A percentile compares a stretch with the other conserved stretches of the same genome.
phyloP scores from a whole-genome alignment of 108 stramenopile genomes.

The Parietichytrium sp. region DNA sequence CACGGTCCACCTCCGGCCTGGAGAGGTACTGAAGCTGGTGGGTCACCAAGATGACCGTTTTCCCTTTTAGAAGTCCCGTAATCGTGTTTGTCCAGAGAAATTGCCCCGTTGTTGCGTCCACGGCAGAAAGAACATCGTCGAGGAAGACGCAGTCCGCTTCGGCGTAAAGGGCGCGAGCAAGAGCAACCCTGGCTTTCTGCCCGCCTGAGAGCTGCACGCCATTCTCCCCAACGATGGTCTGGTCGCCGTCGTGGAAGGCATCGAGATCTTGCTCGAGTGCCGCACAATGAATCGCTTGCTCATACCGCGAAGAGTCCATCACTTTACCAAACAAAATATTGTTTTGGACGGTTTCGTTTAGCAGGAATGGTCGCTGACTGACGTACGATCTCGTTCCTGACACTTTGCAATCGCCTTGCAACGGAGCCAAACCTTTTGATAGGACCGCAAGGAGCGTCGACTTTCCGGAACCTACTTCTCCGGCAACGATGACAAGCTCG shows the following conservation, averaged over 20 bases:
- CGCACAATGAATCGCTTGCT: constrained; percentile 61
- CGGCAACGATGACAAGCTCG: background rate
- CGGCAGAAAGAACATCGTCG: constrained; percentile 36
- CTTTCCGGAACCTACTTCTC: background rate
- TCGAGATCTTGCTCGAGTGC: constrained; percentile 71
- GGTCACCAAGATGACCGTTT: constrained; percentile 1
- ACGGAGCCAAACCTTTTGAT: background rate
- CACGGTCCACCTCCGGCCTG: background rate
- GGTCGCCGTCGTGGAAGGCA: constrained; percentile 68
- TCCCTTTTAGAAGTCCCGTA: background rate
- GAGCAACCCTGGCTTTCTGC: constrained; percentile 5
- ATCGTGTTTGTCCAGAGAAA: constrained; percentile 4
- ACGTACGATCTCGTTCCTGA: background rate
- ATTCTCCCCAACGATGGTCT: constrained; percentile 82
- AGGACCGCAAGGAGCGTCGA: background rate
- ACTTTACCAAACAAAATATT: constrained; percentile 64
- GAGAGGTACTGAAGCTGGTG: constrained; percentile 38
- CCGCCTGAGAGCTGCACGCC: constrained; percentile 70
- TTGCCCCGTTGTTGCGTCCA: constrained; percentile 14
- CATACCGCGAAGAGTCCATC: constrained; percentile 43
- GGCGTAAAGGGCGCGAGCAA: constrained; percentile 19
- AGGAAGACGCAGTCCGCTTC: constrained; percentile 9
- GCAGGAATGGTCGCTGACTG: constrained; percentile 14
- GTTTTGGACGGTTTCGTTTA: constrained; percentile 40
- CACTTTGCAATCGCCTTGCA: background rate